Evolutionary conservation across 805 yeast species (phyloP).

Genomic region (Torulaspora indica): DNA sequence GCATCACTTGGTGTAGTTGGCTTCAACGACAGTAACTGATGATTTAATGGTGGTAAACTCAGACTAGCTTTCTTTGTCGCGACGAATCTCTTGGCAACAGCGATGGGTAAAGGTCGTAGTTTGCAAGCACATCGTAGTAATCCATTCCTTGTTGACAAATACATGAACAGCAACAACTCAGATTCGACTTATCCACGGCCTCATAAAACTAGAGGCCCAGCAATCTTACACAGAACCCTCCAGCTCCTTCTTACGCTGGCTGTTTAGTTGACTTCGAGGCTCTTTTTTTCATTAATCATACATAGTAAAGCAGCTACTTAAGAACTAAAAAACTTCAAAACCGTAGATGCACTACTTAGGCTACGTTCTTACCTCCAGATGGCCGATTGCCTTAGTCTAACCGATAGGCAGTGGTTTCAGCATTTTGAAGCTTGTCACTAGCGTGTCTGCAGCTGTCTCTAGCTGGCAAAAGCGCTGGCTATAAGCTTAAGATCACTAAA

Average conservation of each 20-base stretch:
- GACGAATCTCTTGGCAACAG: conserved; percentile 4
- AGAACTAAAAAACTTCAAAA: too few relatives aligned
- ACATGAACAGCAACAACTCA: not conserved
- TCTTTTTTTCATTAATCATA: not conserved
- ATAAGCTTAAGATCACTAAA: too few relatives aligned
- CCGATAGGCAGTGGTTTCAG: too few relatives aligned
- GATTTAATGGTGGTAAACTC: conserved; percentile 10
- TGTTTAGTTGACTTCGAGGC: not conserved
- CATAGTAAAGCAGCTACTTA: not conserved
- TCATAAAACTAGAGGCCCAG: not conserved
- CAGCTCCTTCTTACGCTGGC: not conserved
- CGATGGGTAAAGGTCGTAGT: conserved; percentile 1
- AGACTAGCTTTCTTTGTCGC: conserved; percentile 3
- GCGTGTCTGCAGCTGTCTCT: too few relatives aligned
- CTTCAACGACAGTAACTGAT: conserved; percentile 28
- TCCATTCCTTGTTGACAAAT: conserved; percentile 2
- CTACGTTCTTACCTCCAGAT: too few relatives aligned
- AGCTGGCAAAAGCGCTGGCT: too few relatives aligned
- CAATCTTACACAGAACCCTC: not conserved
- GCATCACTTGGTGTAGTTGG: conserved; percentile 44
- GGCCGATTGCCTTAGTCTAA: too few relatives aligned
- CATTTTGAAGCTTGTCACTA: too few relatives aligned
- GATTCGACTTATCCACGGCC: not conserved
- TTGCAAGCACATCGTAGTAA: conserved; percentile 8
- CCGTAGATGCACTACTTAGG: too few relatives aligned